Conservation (phyloP, 1,139 yeast species). For the Yamadazyma trypodendri region DNA sequence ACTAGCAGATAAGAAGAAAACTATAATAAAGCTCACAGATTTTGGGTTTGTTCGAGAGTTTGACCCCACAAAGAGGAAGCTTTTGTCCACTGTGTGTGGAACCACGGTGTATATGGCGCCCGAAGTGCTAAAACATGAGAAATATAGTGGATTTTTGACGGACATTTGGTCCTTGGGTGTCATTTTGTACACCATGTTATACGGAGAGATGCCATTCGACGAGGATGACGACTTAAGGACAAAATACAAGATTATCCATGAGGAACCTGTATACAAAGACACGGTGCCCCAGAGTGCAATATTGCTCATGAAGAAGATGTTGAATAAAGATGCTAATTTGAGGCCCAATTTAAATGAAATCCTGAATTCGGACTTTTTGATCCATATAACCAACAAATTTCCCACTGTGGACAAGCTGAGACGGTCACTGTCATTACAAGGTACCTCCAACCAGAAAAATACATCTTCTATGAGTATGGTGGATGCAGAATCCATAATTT, state of each 20-base stretch:
- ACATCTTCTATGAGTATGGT: not conserved
- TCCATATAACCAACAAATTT: constrained; percentile 32
- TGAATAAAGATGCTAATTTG: constrained; percentile 62
- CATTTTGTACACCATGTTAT: constrained; percentile 82
- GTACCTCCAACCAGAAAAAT: not conserved
- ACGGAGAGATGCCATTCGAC: constrained; percentile 90
- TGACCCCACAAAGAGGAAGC: constrained; percentile 47
- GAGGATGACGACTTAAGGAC: constrained; percentile 74
- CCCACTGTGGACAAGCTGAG: constrained; percentile 10
- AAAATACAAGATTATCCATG: constrained; percentile 57
- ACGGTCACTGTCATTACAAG: not conserved
- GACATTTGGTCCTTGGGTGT: constrained; percentile 95
- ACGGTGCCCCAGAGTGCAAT: constrained; percentile 49
- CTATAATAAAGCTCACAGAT: constrained; percentile 72
- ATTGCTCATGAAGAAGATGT: constrained; percentile 50
- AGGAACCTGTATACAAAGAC: constrained; percentile 58
- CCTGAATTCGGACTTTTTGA: constrained; percentile 61
- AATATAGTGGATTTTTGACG: constrained; percentile 77
- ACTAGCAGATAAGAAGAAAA: constrained; percentile 62
- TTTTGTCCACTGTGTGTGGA: constrained; percentile 86
- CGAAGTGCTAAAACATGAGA: constrained; percentile 65
- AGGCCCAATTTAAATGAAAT: constrained; percentile 66
- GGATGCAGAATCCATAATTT: constrained; percentile 34
- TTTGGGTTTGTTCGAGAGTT: constrained; percentile 91
- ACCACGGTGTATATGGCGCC: constrained; percentile 98